Conservation (phyloP, 805 yeast species). For the Teunomyces lycoperdinae region DNA sequence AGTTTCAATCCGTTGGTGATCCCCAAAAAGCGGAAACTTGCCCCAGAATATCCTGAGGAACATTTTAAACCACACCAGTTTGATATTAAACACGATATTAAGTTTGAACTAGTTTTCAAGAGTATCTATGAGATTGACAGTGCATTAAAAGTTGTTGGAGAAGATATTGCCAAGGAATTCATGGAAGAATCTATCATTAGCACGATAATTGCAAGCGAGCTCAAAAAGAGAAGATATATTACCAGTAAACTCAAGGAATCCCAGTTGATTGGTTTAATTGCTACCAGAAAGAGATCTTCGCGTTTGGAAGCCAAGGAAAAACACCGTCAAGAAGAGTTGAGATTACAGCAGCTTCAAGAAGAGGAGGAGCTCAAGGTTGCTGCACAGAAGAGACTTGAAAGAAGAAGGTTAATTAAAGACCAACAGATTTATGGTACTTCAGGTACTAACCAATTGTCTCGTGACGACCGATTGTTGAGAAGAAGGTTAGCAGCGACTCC, state of each 20-base stretch:
- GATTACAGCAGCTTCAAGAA: conserved; percentile 43
- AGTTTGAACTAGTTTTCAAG: conserved; percentile 30
- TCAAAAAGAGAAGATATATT: conserved; percentile 52
- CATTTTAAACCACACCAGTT: conserved; percentile 25
- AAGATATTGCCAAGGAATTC: conserved; percentile 28
- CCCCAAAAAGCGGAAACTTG: conserved; percentile 33
- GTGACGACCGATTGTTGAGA: conserved; percentile 33
- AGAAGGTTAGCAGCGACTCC: conserved; percentile 22
- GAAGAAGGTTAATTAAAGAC: conserved; percentile 34
- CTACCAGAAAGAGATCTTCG: conserved; percentile 71
- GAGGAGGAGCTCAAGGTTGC: conserved; percentile 45
- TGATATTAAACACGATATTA: conserved; percentile 24
- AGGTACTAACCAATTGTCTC: conserved; percentile 19
- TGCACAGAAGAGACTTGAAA: conserved; percentile 39
- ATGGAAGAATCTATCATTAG: conserved; percentile 15
- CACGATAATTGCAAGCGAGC: conserved; percentile 37
- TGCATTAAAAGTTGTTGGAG: conserved; percentile 12
- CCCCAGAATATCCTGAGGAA: conserved; percentile 33
- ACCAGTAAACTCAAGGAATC: conserved; percentile 58
- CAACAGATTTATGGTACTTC: conserved; percentile 19
- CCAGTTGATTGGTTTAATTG: conserved; percentile 60
- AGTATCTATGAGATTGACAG: conserved; percentile 29
- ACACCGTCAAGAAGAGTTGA: conserved; percentile 52
- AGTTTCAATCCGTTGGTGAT: conserved; percentile 24
- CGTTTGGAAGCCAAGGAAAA: conserved; percentile 64